These are phyloP conservation scores for Suhomyces tanzawaensis DNA, from an alignment of 805 yeast species.

Conservation along the genomic window DNA sequence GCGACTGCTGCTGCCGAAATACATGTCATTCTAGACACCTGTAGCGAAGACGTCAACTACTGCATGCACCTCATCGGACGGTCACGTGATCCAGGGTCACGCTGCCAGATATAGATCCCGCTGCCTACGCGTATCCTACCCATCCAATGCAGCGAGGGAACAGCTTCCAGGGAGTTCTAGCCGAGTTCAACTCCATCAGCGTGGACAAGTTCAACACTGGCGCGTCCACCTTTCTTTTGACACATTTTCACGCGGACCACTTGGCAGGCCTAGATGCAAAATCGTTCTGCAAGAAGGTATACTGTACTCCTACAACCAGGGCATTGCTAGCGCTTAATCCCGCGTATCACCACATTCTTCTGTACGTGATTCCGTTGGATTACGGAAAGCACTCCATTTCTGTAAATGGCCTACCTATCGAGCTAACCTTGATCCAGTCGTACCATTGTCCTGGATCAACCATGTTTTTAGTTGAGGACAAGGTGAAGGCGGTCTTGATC, in stretches of 20 bases:
- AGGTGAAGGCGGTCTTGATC: conserved; percentile 35
- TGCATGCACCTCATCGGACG: background rate
- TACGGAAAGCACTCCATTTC: conserved; percentile 13
- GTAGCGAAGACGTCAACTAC: too few species aligned
- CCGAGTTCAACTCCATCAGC: conserved; percentile 49
- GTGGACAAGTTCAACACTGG: conserved; percentile 32
- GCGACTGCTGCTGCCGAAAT: background rate
- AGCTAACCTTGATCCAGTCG: conserved; percentile 45
- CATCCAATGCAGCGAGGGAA: conserved; percentile 10
- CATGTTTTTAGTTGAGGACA: conserved; percentile 48
- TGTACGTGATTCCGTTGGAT: conserved; percentile 17
- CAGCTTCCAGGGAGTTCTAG: conserved; percentile 41
- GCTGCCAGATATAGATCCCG: background rate
- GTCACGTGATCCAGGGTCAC: background rate
- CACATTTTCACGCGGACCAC: conserved; percentile 59
- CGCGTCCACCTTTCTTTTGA: conserved; percentile 32
- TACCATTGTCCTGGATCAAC: conserved; percentile 62
- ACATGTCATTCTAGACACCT: too few species aligned
- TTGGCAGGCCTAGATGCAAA: conserved; percentile 43
- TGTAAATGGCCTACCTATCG: conserved; percentile 18
- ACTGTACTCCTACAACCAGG: conserved; percentile 46
- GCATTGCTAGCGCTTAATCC: conserved; percentile 19
- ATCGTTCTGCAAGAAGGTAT: conserved; percentile 41
- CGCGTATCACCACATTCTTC: conserved; percentile 16
- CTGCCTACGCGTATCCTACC: background rate